Evolutionary conservation across 179 eudicot species (phyloP), one percentile per base, ranked within the genome.

Genomic region (Silene noctiflora): DNA sequence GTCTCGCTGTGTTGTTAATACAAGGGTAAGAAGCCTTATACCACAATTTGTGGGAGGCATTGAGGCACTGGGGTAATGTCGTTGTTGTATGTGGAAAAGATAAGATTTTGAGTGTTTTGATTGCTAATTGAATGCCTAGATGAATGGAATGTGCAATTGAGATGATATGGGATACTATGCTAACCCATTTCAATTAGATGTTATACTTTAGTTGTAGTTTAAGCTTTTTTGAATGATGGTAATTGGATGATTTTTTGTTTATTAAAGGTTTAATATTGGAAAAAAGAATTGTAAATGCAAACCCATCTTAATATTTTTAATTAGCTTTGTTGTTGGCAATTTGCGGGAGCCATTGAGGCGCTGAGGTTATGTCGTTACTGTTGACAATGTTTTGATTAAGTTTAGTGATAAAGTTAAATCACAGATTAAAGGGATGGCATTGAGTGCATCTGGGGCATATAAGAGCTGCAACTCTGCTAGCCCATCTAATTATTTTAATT

Each of bases 371-470:
- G 39, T 33, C 39, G 39, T 33, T 33, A 5, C 7, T 4, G 39
- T 33, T 33, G 39, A 5, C 39, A 5, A 33, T 20, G 31, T 19
- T 72, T 55, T 8, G 9, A 8, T 10, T 44, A 6, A 55, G 24
- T 71, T 71, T 6, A 25, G 51, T 70, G 61, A 22, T 48, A 3
- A 16, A 27, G n/a, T 16, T 16, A 64, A 65, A 65, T 75, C 67
- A 70, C 76, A 91, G 24, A 17, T 46, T 51, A 70, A 70, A 51
- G 60, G 61, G 21, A 19, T 39, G 72, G 72, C 12, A 69, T 44
- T 72, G 75, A 51, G 58, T 51, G 58, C 58, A 51, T 51, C 58
- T 51, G 58, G 55, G 17, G 16, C 55, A 48, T 13, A 14, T 10
- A 10, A 46, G 53, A 33, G 39, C 39, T 29, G 33, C 33, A 29